Conservation (phyloP, 768 basidiomycete species). For the Paxillus rubicundulus region DNA sequence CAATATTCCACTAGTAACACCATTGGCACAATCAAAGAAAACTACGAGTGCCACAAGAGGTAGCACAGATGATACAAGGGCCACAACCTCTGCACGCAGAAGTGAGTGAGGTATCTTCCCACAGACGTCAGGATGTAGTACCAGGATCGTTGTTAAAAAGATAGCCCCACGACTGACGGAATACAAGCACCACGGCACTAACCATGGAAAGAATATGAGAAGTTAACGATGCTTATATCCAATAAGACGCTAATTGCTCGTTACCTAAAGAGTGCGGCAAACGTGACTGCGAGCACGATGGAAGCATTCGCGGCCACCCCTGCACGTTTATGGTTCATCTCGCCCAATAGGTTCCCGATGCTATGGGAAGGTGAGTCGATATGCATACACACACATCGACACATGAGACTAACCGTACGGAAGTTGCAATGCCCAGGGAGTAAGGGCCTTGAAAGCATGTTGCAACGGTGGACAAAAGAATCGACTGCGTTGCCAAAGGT, state of each 20-base stretch:
- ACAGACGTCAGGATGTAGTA: constrained; percentile 17
- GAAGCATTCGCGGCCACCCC: constrained; percentile 60
- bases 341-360: constrained; percentile 84
- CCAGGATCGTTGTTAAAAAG: constrained; percentile 69
- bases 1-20: constrained; percentile 71
- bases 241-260: background rate
- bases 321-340: constrained; percentile 68
- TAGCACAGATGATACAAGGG: constrained; percentile 53
- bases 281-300: constrained; percentile 57
- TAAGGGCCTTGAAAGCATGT: constrained; percentile 79
- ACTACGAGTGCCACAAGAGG: constrained; percentile 74
- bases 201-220: background rate
- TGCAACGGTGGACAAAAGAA: constrained; percentile 70
- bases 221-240: background rate
- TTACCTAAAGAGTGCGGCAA: constrained; percentile 62
- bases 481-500: constrained; percentile 80
- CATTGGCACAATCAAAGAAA: constrained; percentile 73
- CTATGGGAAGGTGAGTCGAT: constrained; percentile 31
- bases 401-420: constrained; percentile 58
- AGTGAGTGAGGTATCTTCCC: background rate
- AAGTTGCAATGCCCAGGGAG: constrained; percentile 73
- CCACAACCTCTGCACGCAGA: constrained; percentile 8
- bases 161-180: constrained; percentile 64
- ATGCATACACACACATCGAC: background rate
- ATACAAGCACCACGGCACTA: constrained; percentile 51